Evolutionary conservation across 1,284 basidiomycete species (phyloP).

Genomic region (Papiliotrema flavescens): DNA sequence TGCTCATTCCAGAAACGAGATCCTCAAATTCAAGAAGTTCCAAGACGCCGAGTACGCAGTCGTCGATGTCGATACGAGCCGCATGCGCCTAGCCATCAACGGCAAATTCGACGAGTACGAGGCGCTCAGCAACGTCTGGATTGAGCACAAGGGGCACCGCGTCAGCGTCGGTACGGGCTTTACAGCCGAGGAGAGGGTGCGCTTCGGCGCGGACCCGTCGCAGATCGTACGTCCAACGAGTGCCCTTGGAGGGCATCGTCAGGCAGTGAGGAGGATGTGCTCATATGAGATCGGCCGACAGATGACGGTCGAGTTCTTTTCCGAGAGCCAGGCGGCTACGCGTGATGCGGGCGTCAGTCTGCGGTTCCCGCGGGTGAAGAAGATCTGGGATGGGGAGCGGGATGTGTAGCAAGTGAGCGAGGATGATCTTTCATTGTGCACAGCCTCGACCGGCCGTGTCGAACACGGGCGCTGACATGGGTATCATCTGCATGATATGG

Average conservation of each 20-base stretch:
- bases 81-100: conserved; percentile 33
- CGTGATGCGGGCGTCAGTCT: conserved; percentile 28
- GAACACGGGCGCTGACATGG: too few relatives aligned
- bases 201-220: conserved; percentile 32
- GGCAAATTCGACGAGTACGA: conserved; percentile 28
- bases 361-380: conserved; percentile 44
- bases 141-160: conserved; percentile 36
- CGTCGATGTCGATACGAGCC: conserved; percentile 20
- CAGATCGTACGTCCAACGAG: conserved; percentile 27
- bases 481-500: too few relatives aligned
- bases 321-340: conserved; percentile 28
- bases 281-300: conserved; percentile 35
- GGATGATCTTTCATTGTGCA: too few relatives aligned
- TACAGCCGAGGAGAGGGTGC: conserved; percentile 36
- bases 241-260: too few relatives aligned
- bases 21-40: conserved; percentile 47
- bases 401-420: too few relatives aligned
- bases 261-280: too few relatives aligned
- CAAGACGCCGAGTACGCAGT: conserved; percentile 45
- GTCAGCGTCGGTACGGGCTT: conserved; percentile 45
- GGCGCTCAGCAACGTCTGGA: conserved; percentile 27
- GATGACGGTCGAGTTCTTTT: conserved; percentile 47
- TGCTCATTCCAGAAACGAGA: conserved; percentile 38
- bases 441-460: too few relatives aligned
- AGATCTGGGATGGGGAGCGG: conserved; percentile 40